phyloP scores from a whole-genome alignment of 2,329 filamentous ascomycete genomes.

The Hypoxylon sp. region DNA sequence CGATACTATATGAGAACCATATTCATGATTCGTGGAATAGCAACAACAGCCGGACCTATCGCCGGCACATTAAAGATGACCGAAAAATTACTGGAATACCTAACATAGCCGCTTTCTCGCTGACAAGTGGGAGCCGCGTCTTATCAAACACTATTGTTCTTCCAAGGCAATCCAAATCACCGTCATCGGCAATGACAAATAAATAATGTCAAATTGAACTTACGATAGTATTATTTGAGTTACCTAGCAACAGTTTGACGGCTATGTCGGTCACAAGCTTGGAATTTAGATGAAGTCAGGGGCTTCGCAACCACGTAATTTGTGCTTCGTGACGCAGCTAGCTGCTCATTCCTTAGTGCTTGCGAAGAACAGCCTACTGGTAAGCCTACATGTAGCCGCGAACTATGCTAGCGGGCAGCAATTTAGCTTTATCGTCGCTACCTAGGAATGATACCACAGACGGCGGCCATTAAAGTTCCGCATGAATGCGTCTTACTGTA shows the following conservation, averaged over 20 bases:
- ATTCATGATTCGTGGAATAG: conserved; percentile 31
- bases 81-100: conserved; percentile 33
- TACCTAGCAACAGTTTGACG: conserved; percentile 7
- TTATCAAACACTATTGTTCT: conserved; percentile 1
- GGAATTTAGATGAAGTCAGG: conserved; percentile 32
- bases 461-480: not conserved
- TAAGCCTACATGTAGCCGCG: not conserved
- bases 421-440: conserved; percentile 21
- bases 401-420: conserved; percentile 9
- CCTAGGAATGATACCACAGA: conserved; percentile 2
- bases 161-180: conserved; percentile 10
- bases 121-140: conserved; percentile 13
- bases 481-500: conserved; percentile 33
- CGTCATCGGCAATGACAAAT: conserved; percentile 10
- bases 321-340: conserved; percentile 15
- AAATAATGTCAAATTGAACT: conserved; percentile 16
- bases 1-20: conserved; percentile 11
- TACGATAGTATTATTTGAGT: conserved; percentile 23
- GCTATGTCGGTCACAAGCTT: conserved; percentile 9
- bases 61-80: conserved; percentile 42
- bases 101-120: conserved; percentile 24
- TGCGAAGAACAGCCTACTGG: not conserved
- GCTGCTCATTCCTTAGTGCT: conserved; percentile 10
- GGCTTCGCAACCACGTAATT: conserved; percentile 33
- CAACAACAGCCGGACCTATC: conserved; percentile 14